Evolutionary conservation across 139 green algal species (phyloP).

Genomic region (Chlorella ohadii): DNA sequence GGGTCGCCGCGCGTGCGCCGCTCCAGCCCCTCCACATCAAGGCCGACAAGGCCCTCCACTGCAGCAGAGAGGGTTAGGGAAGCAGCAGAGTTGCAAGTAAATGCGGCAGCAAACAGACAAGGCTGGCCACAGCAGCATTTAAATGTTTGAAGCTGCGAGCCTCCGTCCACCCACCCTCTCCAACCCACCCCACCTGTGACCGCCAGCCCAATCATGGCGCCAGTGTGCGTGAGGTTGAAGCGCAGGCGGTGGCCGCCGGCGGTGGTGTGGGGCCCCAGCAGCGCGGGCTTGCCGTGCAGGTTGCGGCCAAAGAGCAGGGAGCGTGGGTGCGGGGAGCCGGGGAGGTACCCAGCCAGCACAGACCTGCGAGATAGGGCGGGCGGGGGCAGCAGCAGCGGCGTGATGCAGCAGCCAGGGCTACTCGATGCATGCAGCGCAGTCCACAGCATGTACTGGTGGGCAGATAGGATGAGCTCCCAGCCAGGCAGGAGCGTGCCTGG

Average conservation of each 20-base stretch:
- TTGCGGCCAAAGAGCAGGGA: conserved; percentile 50
- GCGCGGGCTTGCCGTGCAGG: conserved; percentile 56
- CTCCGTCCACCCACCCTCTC: too few species aligned
- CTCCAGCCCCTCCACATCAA: conserved; percentile 68
- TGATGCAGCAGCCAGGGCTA: neutral
- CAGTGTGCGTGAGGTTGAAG: conserved; percentile 75
- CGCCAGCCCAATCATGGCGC: conserved; percentile 51
- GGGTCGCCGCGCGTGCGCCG: conserved; percentile 46
- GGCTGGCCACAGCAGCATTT: neutral
- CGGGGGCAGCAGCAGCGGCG: neutral
- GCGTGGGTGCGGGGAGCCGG: neutral
- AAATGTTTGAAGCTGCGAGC: too few species aligned
- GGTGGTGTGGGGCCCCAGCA: conserved; percentile 17
- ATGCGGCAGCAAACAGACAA: neutral
- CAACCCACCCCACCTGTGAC: neutral
- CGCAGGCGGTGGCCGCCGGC: conserved; percentile 32
- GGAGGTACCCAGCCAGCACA: conserved; percentile 43
- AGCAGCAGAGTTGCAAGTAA: too few species aligned
- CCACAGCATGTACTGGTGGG: too few species aligned
- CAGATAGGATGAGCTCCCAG: too few species aligned
- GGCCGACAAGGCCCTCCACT: conserved; percentile 51
- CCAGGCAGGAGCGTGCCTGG: too few species aligned
- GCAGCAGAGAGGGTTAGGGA: too few species aligned
- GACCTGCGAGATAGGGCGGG: neutral
- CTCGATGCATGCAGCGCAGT: too few species aligned